Conservation (phyloP, 495 filamentous ascomycete genomes). For the Cairneyella variabilis region DNA sequence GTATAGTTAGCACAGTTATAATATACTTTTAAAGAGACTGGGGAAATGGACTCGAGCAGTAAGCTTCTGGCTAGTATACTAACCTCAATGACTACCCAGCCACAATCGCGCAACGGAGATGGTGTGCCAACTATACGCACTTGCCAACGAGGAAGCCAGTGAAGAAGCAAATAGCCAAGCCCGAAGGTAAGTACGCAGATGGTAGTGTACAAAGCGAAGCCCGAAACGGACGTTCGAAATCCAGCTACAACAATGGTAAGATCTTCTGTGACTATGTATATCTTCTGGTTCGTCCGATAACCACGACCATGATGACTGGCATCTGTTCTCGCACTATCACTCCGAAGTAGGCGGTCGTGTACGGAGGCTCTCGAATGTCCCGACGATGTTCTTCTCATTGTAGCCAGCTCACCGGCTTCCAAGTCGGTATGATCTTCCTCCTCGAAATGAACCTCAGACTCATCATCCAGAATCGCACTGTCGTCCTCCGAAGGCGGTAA, state of each 20-base stretch:
- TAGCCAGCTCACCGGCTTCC: slow-evolving; percentile 35
- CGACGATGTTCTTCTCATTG: slow-evolving; percentile 52
- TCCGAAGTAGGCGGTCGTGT: slow-evolving; percentile 68
- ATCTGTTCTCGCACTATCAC: slow-evolving; percentile 56
- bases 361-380: slow-evolving; percentile 47
- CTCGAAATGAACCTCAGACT: slow-evolving; percentile 21
- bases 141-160: slow-evolving; percentile 87
- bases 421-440: slow-evolving; percentile 32
- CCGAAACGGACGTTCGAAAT: slow-evolving; percentile 69
- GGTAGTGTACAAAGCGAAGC: slow-evolving; percentile 61
- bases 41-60: neutral
- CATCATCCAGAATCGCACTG: slow-evolving; percentile 24
- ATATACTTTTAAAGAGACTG: too few species aligned
- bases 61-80: slow-evolving; percentile 6
- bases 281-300: slow-evolving; percentile 72
- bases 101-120: slow-evolving; percentile 63
- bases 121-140: slow-evolving; percentile 69
- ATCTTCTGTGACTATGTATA: slow-evolving; percentile 91
- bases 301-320: slow-evolving; percentile 51
- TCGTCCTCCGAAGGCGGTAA: slow-evolving; percentile 23
- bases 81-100: slow-evolving; percentile 89
- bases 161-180: slow-evolving; percentile 74
- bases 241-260: slow-evolving; percentile 89
- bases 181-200: slow-evolving; percentile 72
- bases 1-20: too few species aligned